Conservation (phyloP, 2,329 filamentous ascomycete genomes). For the Plenodomus lindquistii region DNA sequence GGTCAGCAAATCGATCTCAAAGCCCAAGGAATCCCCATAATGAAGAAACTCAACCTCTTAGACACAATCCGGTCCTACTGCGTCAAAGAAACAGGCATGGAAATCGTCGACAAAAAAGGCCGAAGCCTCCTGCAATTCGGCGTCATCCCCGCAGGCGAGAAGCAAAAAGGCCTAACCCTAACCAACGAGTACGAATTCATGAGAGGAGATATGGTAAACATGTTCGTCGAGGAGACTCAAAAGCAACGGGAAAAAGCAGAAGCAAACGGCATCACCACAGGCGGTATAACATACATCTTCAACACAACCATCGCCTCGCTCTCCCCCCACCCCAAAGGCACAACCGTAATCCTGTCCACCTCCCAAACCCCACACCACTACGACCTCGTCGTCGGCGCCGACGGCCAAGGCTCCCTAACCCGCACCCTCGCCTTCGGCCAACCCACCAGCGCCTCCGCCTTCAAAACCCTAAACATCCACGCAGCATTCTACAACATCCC, state of each 20-base stretch:
- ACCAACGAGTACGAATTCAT: constrained; percentile 39
- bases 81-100: constrained; percentile 46
- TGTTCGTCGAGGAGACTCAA: constrained; percentile 31
- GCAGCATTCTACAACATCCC: constrained; percentile 32
- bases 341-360: constrained; percentile 23
- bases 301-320: constrained; percentile 19
- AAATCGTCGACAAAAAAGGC: constrained; percentile 35
- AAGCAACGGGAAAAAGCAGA: constrained; percentile 16
- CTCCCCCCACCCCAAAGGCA: constrained; percentile 3
- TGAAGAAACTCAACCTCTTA: constrained; percentile 47
- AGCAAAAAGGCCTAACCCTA: constrained; percentile 22
- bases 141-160: constrained; percentile 46
- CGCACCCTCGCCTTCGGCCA: constrained; percentile 26
- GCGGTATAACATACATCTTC: constrained; percentile 14
- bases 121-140: constrained; percentile 20
- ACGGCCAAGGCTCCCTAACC: constrained; percentile 28
- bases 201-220: constrained; percentile 36
- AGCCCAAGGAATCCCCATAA: constrained; percentile 46
- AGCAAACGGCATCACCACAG: constrained; percentile 7
- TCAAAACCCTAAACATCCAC: constrained; percentile 21
- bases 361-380: constrained; percentile 11
- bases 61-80: constrained; percentile 34
- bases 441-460: constrained; percentile 12
- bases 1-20: constrained; percentile 55
- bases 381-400: constrained; percentile 33